phyloP scores from a whole-genome alignment of 805 yeast genomes.

The Metschnikowia amazonensis region DNA sequence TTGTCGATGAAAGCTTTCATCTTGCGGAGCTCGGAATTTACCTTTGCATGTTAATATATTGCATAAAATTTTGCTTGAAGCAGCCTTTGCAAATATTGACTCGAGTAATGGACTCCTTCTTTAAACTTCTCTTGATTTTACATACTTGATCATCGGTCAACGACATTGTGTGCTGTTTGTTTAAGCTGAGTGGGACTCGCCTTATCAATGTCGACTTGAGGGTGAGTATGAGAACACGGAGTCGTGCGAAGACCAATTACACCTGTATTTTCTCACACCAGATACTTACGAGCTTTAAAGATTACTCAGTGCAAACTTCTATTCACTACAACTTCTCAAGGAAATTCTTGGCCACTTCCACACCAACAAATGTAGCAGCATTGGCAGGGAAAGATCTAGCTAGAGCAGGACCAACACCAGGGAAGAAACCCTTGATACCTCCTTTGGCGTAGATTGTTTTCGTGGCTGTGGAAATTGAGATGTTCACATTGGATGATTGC shows the following conservation, averaged over 20 bases:
- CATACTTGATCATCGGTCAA: conserved; percentile 32
- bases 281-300: not conserved
- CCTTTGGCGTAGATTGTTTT: conserved; percentile 65
- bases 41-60: conserved; percentile 42
- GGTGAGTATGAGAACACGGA: conserved; percentile 16
- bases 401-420: conserved; percentile 95
- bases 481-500: conserved; percentile 56
- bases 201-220: conserved; percentile 23
- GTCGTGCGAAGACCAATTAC: conserved; percentile 14
- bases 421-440: conserved; percentile 90
- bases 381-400: conserved; percentile 96
- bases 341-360: conserved; percentile 65
- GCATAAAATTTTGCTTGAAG: not conserved
- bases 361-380: conserved; percentile 98
- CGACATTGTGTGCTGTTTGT: conserved; percentile 21
- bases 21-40: conserved; percentile 90
- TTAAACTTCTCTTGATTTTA: not conserved
- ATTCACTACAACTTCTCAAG: conserved; percentile 28
- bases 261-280: conserved; percentile 7
- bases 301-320: not conserved
- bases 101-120: not conserved
- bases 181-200: conserved; percentile 3
- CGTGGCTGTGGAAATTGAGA: conserved; percentile 63
- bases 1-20: conserved; percentile 98
- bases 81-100: not conserved